phyloP scores from a whole-genome alignment of 805 yeast genomes.

The Candida maris region DNA sequence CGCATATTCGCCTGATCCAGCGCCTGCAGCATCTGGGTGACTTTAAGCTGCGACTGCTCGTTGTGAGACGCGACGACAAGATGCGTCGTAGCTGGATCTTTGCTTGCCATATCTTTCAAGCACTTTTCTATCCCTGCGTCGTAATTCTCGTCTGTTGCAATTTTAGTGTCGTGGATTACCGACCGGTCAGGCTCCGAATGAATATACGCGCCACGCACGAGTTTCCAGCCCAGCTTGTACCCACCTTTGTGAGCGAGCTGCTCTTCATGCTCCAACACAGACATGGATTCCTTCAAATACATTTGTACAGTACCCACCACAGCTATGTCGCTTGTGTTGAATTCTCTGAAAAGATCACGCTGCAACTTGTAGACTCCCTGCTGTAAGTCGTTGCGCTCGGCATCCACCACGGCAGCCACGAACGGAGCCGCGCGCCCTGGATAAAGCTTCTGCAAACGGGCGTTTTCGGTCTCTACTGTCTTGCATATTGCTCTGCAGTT shows the following conservation, averaged over 20 bases:
- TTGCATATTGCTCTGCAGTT: conserved; percentile 65
- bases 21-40: conserved; percentile 50
- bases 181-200: conserved; percentile 78
- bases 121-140: conserved; percentile 64
- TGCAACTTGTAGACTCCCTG: conserved; percentile 89
- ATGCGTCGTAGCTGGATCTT: conserved; percentile 54
- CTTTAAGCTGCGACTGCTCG: conserved; percentile 67
- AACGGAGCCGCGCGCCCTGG: conserved; percentile 71
- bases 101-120: conserved; percentile 52
- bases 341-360: conserved; percentile 70
- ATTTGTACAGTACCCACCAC: conserved; percentile 92
- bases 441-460: conserved; percentile 42
- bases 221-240: conserved; percentile 79
- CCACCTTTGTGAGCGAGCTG: conserved; percentile 54
- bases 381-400: conserved; percentile 86
- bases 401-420: conserved; percentile 79
- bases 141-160: conserved; percentile 75
- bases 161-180: conserved; percentile 73
- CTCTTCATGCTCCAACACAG: conserved; percentile 59
- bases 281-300: conserved; percentile 73
- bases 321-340: conserved; percentile 62
- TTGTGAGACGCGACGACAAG: conserved; percentile 92
- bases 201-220: conserved; percentile 94
- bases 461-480: conserved; percentile 52
- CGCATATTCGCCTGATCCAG: conserved; percentile 29